A percentile compares a stretch with the other conserved stretches of the same genome.
These are phyloP conservation scores for Heritiera littoralis DNA, from an alignment of 345 rosid species.

Conservation along the genomic window DNA sequence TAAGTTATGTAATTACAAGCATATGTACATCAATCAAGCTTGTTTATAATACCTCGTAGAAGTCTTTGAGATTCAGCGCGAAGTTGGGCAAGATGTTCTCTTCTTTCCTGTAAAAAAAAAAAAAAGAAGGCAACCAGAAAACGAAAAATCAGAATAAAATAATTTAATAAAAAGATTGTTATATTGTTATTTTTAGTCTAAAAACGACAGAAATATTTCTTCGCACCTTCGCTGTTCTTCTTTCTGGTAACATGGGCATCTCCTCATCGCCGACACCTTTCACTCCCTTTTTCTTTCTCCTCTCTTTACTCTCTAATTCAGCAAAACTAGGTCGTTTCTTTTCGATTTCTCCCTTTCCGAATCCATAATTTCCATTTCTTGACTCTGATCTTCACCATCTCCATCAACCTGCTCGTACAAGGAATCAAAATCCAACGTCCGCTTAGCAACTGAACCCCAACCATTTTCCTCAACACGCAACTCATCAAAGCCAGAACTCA, in stretches of 20 bases:
- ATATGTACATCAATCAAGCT: not conserved
- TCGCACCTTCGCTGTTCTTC: constrained; percentile 33
- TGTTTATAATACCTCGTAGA: constrained; percentile 56
- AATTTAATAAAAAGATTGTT: not conserved
- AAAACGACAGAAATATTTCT: not conserved
- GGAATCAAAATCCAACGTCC: constrained; percentile 51
- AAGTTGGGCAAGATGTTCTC: constrained; percentile 58
- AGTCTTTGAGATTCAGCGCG: constrained; percentile 85
- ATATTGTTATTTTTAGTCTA: not conserved
- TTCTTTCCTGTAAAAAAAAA: constrained; percentile 58
- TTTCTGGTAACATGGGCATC: constrained; percentile 35
- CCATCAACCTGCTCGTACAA: constrained; percentile 35
- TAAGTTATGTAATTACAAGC: not conserved
- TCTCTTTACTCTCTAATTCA: constrained; percentile 18
- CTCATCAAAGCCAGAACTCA: constrained; percentile 36
- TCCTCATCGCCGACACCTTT: constrained; percentile 42
- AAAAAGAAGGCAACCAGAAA: not conserved
- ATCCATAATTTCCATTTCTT: constrained; percentile 34
- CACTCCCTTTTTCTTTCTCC: constrained; percentile 39
- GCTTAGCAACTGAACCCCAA: constrained; percentile 34
- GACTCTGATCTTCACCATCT: constrained; percentile 18
- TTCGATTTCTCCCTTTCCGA: constrained; percentile 15
- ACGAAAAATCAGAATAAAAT: constrained; percentile 6
- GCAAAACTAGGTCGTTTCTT: constrained; percentile 29
- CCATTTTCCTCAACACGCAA: constrained; percentile 30